A percentile compares a stretch with the other conserved stretches of the same genome.
Conservation (phyloP, 257 asterid species). For the Scutellaria barbata region DNA sequence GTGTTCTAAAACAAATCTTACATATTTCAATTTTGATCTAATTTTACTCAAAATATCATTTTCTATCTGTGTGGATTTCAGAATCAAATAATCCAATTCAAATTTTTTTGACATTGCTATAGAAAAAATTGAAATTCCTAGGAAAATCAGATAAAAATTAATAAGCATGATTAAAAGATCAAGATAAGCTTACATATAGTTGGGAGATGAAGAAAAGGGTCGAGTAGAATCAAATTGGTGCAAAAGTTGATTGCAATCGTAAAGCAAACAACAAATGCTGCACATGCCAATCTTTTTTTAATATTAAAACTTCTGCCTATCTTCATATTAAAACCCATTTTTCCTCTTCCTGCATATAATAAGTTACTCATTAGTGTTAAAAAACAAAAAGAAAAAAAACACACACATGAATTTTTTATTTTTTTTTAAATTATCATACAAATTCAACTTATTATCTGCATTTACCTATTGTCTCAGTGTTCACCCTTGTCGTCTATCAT, state of each 20-base stretch:
- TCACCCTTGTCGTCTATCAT: neutral
- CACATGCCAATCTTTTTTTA: constrained; percentile 40
- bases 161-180: neutral
- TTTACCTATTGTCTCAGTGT: constrained; percentile 8
- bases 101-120: too few species aligned
- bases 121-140: too few species aligned
- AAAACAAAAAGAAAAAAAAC: too few species aligned
- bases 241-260: constrained; percentile 40
- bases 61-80: too few species aligned
- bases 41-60: too few species aligned
- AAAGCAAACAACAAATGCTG: constrained; percentile 49
- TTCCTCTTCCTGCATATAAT: neutral
- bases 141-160: neutral
- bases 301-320: constrained; percentile 46
- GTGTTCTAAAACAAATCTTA: too few species aligned
- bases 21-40: too few species aligned
- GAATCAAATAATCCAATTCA: too few species aligned
- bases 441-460: neutral
- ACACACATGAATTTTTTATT: too few species aligned
- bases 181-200: neutral
- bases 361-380: too few species aligned
- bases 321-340: constrained; percentile 41
- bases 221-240: constrained; percentile 31
- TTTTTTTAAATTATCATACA: neutral
- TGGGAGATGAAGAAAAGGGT: constrained; percentile 34